Percentiles rank a stretch among this genome's conserved stretches.
Evolutionary conservation across 345 rosid species (phyloP).

Genomic region (Draba incana): DNA sequence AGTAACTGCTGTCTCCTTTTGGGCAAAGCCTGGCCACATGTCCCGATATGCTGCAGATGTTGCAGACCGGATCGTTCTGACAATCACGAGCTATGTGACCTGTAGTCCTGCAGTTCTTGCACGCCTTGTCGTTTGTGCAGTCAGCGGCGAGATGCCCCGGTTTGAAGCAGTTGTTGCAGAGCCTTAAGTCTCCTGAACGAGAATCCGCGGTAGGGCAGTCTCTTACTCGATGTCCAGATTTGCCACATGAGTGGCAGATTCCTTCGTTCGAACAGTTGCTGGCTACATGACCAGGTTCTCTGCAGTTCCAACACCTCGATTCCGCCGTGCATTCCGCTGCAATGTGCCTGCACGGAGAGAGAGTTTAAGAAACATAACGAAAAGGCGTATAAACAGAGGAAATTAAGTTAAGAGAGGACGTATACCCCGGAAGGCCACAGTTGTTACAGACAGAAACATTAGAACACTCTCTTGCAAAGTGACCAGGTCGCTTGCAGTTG

Average conservation of each 20-base stretch:
- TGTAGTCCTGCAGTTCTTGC: constrained; percentile 93
- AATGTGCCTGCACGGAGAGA: constrained; percentile 68
- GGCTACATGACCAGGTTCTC: constrained; percentile 94
- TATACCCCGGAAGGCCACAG: constrained; percentile 95
- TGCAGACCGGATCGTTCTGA: constrained; percentile 79
- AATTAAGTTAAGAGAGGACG: neutral
- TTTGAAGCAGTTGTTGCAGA: constrained; percentile 96
- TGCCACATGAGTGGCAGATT: constrained; percentile 97
- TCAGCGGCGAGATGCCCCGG: constrained; percentile 87
- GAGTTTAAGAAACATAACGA: neutral
- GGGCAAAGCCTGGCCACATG: constrained; percentile 90
- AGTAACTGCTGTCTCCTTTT: constrained; percentile 49
- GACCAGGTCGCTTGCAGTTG: constrained; percentile 97
- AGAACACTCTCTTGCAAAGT: constrained; percentile 94
- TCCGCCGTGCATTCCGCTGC: constrained; percentile 94
- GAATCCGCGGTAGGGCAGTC: constrained; percentile 74
- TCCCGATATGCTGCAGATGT: constrained; percentile 75
- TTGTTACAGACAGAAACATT: constrained; percentile 97
- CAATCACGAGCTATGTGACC: constrained; percentile 96
- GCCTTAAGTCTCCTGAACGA: constrained; percentile 76
- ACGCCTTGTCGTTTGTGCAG: constrained; percentile 94
- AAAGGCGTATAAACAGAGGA: neutral
- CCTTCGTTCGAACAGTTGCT: constrained; percentile 86
- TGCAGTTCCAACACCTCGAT: constrained; percentile 90
- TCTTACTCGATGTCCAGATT: constrained; percentile 90